These are phyloP conservation scores for Alternaria infectoria DNA, from an alignment of 2,329 filamentous ascomycete genomes.

Conservation along the genomic window DNA sequence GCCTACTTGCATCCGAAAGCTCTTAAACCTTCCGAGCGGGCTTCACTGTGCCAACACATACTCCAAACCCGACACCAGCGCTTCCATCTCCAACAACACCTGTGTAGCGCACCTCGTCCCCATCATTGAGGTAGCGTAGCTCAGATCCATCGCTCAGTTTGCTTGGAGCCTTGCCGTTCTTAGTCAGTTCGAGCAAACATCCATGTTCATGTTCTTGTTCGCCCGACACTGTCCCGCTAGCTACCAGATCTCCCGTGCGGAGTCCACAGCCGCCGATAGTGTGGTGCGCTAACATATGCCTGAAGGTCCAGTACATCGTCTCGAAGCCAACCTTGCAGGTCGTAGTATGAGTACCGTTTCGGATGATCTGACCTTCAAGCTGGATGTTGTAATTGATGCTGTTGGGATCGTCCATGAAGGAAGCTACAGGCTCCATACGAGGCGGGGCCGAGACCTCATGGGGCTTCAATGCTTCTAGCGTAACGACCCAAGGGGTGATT, in stretches of 20 bases:
- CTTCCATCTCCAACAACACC: slow-evolving; percentile 44
- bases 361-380: slow-evolving; percentile 27
- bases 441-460: slow-evolving; percentile 32
- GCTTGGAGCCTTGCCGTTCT: slow-evolving; percentile 42
- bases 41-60: slow-evolving; percentile 46
- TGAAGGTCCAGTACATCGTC: slow-evolving; percentile 56
- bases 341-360: slow-evolving; percentile 23
- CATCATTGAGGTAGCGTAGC: slow-evolving; percentile 51
- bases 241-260: slow-evolving; percentile 52
- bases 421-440: slow-evolving; percentile 27
- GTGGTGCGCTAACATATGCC: slow-evolving; percentile 54
- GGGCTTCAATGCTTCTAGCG: slow-evolving; percentile 62
- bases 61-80: slow-evolving; percentile 50
- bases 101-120: slow-evolving; percentile 48
- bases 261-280: slow-evolving; percentile 52
- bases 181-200: slow-evolving; percentile 52
- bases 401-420: slow-evolving; percentile 32
- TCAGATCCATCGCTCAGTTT: slow-evolving; percentile 39
- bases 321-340: slow-evolving; percentile 43
- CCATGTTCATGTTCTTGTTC: slow-evolving; percentile 47
- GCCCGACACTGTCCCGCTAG: slow-evolving; percentile 54
- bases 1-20: not conserved
- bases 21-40: slow-evolving; percentile 27
- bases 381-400: slow-evolving; percentile 35
- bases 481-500: slow-evolving; percentile 68